phyloP scores from a whole-genome alignment of 2,329 filamentous ascomycete species.

The Scopulariopsis brevicaulis region DNA sequence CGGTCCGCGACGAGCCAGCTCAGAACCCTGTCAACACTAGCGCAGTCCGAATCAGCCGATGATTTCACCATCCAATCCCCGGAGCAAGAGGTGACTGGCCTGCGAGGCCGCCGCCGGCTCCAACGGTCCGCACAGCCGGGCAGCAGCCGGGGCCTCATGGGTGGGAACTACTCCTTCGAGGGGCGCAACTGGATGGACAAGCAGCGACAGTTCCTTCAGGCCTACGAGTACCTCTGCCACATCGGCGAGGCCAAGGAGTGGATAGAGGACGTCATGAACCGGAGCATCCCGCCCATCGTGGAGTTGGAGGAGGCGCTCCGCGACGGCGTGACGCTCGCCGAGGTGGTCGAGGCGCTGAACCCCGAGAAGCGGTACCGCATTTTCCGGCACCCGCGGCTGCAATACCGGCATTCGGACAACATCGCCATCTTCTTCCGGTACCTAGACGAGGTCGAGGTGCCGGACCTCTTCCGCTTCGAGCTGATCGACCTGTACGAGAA shows the following conservation, averaged over 20 bases:
- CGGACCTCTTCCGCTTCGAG: constrained; percentile 94
- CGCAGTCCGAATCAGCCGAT: constrained; percentile 61
- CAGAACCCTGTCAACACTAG: constrained; percentile 73
- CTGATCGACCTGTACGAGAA: constrained; percentile 97
- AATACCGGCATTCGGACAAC: constrained; percentile 95
- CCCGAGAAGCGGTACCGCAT: constrained; percentile 68
- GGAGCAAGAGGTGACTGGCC: constrained; percentile 75
- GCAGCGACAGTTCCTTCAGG: constrained; percentile 88
- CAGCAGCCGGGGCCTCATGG: constrained; percentile 11
- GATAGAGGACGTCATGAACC: constrained; percentile 86
- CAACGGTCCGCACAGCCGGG: constrained; percentile 56
- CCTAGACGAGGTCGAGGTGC: constrained; percentile 80
- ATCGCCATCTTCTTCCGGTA: constrained; percentile 95
- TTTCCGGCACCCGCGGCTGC: constrained; percentile 73
- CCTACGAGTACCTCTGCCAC: constrained; percentile 97
- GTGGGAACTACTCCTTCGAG: constrained; percentile 57
- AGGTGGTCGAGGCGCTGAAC: constrained; percentile 82
- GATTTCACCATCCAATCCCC: constrained; percentile 71
- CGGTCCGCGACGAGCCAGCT: constrained; percentile 86
- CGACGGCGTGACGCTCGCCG: constrained; percentile 87
- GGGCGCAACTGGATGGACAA: constrained; percentile 98
- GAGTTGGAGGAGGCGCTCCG: constrained; percentile 86
- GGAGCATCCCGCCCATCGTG: constrained; percentile 80
- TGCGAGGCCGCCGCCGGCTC: constrained; percentile 72
- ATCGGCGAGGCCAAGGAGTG: constrained; percentile 98